A percentile compares a stretch with the other conserved stretches of the same genome.
Conservation (phyloP, 768 basidiomycete genomes). For the Tulasnella sp. region DNA sequence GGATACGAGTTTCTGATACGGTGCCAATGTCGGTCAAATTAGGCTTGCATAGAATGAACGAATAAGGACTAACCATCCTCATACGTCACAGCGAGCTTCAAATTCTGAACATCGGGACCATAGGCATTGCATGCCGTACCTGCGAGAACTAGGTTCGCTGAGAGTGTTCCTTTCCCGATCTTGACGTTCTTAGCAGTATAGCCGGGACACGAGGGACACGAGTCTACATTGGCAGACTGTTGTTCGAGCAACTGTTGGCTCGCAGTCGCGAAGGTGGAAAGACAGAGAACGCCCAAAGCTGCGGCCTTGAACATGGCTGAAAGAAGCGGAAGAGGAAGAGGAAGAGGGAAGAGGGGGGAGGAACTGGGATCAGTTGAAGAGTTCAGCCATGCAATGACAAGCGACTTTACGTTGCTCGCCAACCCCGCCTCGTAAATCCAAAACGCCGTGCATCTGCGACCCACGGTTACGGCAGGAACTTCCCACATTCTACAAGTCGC, state of each 20-base stretch:
- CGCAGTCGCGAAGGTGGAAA: conserved; percentile 7
- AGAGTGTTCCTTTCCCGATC: background rate
- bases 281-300: background rate
- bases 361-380: conserved; percentile 6
- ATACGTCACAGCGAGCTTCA: conserved; percentile 23
- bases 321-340: background rate
- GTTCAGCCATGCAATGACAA: background rate
- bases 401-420: too few species aligned
- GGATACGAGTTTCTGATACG: conserved; percentile 25
- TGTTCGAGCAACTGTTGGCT: background rate
- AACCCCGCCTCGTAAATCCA: too few species aligned
- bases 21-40: background rate
- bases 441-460: too few species aligned
- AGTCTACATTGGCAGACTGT: conserved; percentile 5
- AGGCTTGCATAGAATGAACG: background rate
- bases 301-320: background rate
- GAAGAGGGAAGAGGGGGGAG: conserved; percentile 3
- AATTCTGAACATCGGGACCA: conserved; percentile 18
- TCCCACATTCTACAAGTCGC: background rate
- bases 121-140: conserved; percentile 22
- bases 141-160: conserved; percentile 18
- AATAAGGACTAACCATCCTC: conserved; percentile 14
- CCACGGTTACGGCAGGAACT: too few species aligned
- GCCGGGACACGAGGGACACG: conserved; percentile 22
- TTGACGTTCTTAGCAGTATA: conserved; percentile 19